Conservation (phyloP, 1,284 basidiomycete genomes). For the Tilletiopsis washingtonensis region DNA sequence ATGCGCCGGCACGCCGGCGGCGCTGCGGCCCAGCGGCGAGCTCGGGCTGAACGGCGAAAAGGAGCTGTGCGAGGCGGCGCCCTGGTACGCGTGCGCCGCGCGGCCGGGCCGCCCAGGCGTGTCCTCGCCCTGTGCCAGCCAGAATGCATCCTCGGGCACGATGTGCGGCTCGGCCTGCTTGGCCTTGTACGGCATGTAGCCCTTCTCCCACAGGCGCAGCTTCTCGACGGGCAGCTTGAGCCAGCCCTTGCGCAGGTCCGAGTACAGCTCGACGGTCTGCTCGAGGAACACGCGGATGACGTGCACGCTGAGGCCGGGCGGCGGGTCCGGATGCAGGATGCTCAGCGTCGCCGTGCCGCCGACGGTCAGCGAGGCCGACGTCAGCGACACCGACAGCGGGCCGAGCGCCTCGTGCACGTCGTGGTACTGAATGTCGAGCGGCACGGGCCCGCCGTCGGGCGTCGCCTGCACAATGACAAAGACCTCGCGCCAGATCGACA, state of each 20-base stretch:
- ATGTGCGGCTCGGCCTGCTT: slow-evolving; percentile 20
- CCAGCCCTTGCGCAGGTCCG: slow-evolving; percentile 30
- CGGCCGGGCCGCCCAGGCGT: slow-evolving; percentile 23
- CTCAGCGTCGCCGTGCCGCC: slow-evolving; percentile 35
- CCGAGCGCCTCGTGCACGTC: slow-evolving; percentile 44
- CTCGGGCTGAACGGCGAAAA: slow-evolving; percentile 2
- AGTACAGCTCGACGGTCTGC: slow-evolving; percentile 44
- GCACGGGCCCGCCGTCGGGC: slow-evolving; percentile 34
- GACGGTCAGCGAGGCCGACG: slow-evolving; percentile 40
- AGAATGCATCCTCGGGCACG: slow-evolving; percentile 25
- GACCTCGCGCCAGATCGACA: slow-evolving; percentile 36
- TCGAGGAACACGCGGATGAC: slow-evolving; percentile 40
- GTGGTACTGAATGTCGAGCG: slow-evolving; percentile 43
- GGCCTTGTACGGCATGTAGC: slow-evolving; percentile 40
- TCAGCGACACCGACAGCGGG: slow-evolving; percentile 33
- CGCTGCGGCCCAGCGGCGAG: neutral
- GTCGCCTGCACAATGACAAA: slow-evolving; percentile 41
- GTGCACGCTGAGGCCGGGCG: slow-evolving; percentile 38
- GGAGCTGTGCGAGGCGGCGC: slow-evolving; percentile 24
- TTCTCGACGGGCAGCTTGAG: slow-evolving; percentile 37
- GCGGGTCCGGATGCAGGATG: slow-evolving; percentile 39
- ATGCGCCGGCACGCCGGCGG: neutral
- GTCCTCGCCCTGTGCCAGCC: slow-evolving; percentile 23
- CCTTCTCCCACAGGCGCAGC: slow-evolving; percentile 41
- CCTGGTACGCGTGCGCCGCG: slow-evolving; percentile 15